Conservation (phyloP, 495 filamentous ascomycete genomes). For the Tuber brumale region DNA sequence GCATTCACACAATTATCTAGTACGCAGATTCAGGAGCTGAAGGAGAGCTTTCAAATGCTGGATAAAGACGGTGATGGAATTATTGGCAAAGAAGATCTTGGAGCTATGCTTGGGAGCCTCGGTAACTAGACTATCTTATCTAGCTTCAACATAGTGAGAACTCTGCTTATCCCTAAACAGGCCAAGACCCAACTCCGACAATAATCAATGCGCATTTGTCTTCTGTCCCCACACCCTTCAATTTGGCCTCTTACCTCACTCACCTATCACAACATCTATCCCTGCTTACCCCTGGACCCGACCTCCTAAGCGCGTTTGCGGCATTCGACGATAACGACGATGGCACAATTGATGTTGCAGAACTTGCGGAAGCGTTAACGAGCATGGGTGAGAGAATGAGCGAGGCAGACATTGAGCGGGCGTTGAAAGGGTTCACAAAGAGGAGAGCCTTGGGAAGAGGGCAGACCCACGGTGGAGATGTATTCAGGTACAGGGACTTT, state of each 20-base stretch:
- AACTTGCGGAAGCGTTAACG: constrained; percentile 74
- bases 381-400: constrained; percentile 68
- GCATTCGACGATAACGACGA: constrained; percentile 95
- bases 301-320: constrained; percentile 78
- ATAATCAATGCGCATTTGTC: constrained; percentile 42
- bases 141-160: neutral
- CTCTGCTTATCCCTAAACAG: constrained; percentile 44
- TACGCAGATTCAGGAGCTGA: constrained; percentile 39
- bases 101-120: constrained; percentile 40
- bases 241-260: constrained; percentile 75
- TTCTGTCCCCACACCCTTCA: constrained; percentile 59
- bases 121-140: constrained; percentile 27
- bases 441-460: constrained; percentile 52
- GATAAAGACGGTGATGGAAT: constrained; percentile 41
- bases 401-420: constrained; percentile 71
- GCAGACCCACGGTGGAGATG: constrained; percentile 55
- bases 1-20: constrained; percentile 37
- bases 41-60: constrained; percentile 40
- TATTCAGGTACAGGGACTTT: constrained; percentile 74
- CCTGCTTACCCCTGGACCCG: constrained; percentile 62
- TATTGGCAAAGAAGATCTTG: constrained; percentile 35
- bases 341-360: constrained; percentile 77
- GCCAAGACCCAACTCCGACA: constrained; percentile 29
- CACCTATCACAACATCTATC: constrained; percentile 65
- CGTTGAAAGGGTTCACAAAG: constrained; percentile 76